Conservation (phyloP, 805 yeast genomes). For the Starmerella floris region DNA sequence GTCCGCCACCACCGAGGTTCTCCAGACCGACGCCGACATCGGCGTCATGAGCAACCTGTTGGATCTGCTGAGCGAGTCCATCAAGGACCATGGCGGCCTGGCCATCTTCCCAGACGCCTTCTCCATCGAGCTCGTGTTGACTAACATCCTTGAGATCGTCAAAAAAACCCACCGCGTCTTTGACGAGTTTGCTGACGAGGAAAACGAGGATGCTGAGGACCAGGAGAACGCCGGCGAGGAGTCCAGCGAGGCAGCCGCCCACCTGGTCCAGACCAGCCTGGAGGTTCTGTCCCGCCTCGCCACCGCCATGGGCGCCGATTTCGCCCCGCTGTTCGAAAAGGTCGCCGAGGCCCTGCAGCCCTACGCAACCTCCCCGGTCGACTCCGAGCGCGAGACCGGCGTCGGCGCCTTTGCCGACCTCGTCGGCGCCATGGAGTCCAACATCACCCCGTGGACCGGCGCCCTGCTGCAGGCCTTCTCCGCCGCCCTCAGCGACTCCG, state of each 20-base stretch:
- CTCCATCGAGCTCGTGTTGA: conserved; percentile 53
- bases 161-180: conserved; percentile 56
- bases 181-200: conserved; percentile 46
- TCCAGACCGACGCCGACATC: conserved; percentile 72
- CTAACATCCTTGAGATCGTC: conserved; percentile 56
- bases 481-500: conserved; percentile 55
- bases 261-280: conserved; percentile 69
- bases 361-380: conserved; percentile 36
- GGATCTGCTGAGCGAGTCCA: conserved; percentile 56
- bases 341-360: conserved; percentile 43
- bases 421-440: conserved; percentile 53
- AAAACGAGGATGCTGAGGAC: conserved; percentile 41
- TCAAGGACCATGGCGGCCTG: conserved; percentile 46
- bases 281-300: conserved; percentile 75
- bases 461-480: conserved; percentile 54
- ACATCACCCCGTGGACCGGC: conserved; percentile 48
- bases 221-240: conserved; percentile 45
- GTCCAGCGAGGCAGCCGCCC: conserved; percentile 43
- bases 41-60: conserved; percentile 67
- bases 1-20: conserved; percentile 44
- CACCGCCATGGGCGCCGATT: conserved; percentile 64
- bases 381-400: conserved; percentile 65
- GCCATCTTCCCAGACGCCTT: conserved; percentile 42
- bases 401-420: conserved; percentile 89
- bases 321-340: conserved; percentile 66